Conservation (phyloP, 2,329 filamentous ascomycete genomes). For the Dendrostoma leiphaemia region DNA sequence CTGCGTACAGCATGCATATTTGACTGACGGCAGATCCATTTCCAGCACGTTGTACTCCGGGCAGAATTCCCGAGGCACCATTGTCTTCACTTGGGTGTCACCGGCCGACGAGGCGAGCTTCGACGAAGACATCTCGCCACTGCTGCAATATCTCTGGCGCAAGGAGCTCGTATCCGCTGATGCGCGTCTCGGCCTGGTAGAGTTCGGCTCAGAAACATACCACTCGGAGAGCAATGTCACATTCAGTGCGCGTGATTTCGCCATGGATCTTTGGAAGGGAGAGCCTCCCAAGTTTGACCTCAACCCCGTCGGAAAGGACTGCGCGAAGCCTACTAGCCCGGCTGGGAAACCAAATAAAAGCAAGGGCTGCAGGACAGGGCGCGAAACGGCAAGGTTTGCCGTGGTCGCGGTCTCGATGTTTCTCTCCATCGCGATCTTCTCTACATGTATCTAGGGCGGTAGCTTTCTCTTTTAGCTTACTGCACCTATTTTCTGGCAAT, state of each 20-base stretch:
- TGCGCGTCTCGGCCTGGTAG: conserved; percentile 28
- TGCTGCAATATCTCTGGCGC: conserved; percentile 30
- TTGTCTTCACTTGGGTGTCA: conserved; percentile 31
- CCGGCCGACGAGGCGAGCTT: conserved; percentile 25
- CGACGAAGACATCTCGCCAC: conserved; percentile 28
- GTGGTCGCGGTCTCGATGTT: neutral
- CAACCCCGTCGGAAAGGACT: conserved; percentile 7
- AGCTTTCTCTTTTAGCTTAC: neutral
- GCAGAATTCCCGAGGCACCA: conserved; percentile 27
- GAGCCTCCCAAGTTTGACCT: conserved; percentile 8
- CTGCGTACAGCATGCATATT: no score
- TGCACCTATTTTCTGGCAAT: neutral
- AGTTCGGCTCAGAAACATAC: conserved; percentile 31
- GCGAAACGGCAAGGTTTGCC: neutral
- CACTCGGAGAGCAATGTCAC: conserved; percentile 28
- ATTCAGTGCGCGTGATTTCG: conserved; percentile 28
- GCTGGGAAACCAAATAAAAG: conserved; percentile 5
- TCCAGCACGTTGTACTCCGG: conserved; percentile 28
- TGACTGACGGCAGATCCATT: neutral
- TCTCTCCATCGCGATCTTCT: neutral
- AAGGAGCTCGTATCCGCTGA: conserved; percentile 26
- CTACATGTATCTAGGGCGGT: neutral
- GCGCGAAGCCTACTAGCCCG: conserved; percentile 6
- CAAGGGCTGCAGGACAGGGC: neutral
- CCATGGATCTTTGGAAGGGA: conserved; percentile 23